These are phyloP conservation scores for Ogataea pilisensis DNA, from an alignment of 805 yeast species.

Conservation along the genomic window DNA sequence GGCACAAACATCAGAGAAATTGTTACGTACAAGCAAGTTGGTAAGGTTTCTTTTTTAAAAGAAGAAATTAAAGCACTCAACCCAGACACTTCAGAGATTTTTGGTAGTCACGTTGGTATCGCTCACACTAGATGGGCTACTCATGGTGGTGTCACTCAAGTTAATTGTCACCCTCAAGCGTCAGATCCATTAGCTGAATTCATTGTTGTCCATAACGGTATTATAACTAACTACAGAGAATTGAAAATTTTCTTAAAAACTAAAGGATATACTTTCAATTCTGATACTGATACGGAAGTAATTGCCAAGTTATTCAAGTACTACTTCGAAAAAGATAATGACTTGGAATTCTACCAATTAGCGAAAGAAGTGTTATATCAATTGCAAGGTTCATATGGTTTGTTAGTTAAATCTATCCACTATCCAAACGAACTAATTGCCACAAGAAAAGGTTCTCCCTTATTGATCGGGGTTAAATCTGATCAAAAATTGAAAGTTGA, in stretches of 20 bases:
- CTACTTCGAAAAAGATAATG: slow-evolving; percentile 74
- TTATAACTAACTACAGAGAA: slow-evolving; percentile 92
- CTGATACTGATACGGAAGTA: slow-evolving; percentile 97
- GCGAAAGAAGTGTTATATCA: slow-evolving; percentile 90
- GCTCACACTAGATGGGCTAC: slow-evolving; percentile 99
- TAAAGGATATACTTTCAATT: slow-evolving; percentile 79
- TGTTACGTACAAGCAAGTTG: slow-evolving; percentile 75
- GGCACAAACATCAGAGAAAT: slow-evolving; percentile 50
- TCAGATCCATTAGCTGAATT: slow-evolving; percentile 83
- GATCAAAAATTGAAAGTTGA: slow-evolving; percentile 94
- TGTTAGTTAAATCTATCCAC: slow-evolving; percentile 85
- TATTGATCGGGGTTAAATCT: slow-evolving; percentile 95
- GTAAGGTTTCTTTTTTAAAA: slow-evolving; percentile 83
- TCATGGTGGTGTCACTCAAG: slow-evolving; percentile 85
- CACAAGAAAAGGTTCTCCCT: slow-evolving; percentile 97
- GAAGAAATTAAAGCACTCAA: slow-evolving; percentile 50
- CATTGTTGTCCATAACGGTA: slow-evolving; percentile 95
- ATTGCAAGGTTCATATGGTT: slow-evolving; percentile 96
- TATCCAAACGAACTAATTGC: slow-evolving; percentile 96
- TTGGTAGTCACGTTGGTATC: slow-evolving; percentile 87
- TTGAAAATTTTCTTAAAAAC: slow-evolving; percentile 74
- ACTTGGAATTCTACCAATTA: slow-evolving; percentile 83
- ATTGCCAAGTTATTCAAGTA: slow-evolving; percentile 94
- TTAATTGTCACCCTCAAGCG: slow-evolving; percentile 94
- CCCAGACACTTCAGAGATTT: slow-evolving; percentile 58